Evolutionary conservation across 2,329 filamentous ascomycete species (phyloP), one percentile per base, ranked within the genome.

Genomic region (Microdochium bolleyi): DNA sequence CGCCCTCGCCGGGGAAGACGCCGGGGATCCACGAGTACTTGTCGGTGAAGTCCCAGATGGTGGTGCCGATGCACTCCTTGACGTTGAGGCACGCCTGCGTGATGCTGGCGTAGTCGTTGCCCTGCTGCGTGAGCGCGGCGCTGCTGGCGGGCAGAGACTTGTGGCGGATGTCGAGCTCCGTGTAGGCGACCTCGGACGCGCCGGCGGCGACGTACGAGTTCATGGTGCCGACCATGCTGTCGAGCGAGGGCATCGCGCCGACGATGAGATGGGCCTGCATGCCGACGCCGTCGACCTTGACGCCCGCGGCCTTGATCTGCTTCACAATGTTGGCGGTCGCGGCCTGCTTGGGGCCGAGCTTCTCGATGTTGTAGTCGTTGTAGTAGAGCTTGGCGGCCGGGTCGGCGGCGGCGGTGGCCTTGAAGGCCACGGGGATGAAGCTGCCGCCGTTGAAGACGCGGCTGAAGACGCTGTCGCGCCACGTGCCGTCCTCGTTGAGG

Each of bases 211-310:
- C 72, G 68, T 80, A 85, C 44, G 73, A 68, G 49, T 69, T 61
- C 51, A 83, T 75, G 14, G 74, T 72, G 0, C 70, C 67, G 30
- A 69, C 67, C 48, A 78, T 70, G 13, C 68, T 66, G 34, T 68
- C 66, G 56, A 74, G 72, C 44, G 63, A 66, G 0, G 80, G 76
- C 78, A 72, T 57, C 82, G 80, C 61, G 82, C 79, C 80, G 8
- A 79, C 77, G 53, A 80, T 77, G 51, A 85, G 75, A 64, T 87
- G 83, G 7, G 70, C 75, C 62, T 87, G 82, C 59, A 85, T 70
- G 14, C 83, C 83, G 4, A 86, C 73, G 51, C 83, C 82, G 56
- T 86, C 78, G 56, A 86, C 82, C 53, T 75, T 76, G n/a, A 75
- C 73, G 14, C 78, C 76, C 8, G 75, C 71, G 3, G 66, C 59